These are phyloP conservation scores for Xylaria acuta DNA, from an alignment of 495 filamentous ascomycete species.

Conservation along the genomic window DNA sequence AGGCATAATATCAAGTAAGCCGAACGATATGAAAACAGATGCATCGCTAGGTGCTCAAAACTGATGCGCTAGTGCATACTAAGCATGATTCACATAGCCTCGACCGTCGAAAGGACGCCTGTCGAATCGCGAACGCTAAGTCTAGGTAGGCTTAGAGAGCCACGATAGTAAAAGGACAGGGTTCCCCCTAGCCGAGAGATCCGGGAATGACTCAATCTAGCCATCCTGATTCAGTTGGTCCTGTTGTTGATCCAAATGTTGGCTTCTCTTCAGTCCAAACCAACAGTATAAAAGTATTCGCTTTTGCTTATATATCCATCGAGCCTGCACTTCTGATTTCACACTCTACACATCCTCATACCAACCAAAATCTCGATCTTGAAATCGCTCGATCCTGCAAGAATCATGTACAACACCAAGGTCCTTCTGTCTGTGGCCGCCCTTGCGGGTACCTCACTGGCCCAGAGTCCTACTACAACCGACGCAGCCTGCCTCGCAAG, in stretches of 20 bases:
- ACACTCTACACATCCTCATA: too few species aligned
- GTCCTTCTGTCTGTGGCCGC: slow-evolving; percentile 7
- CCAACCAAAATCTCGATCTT: neutral
- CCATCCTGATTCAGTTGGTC: neutral
- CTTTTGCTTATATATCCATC: neutral
- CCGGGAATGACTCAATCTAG: neutral
- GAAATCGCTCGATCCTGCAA: neutral
- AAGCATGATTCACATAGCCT: neutral
- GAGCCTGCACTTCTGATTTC: neutral
- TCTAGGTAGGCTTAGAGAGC: neutral
- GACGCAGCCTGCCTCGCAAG: neutral
- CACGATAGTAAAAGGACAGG: neutral
- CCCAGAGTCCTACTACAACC: neutral
- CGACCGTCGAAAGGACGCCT: neutral
- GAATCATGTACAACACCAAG: slow-evolving; percentile 11
- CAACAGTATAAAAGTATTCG: neutral
- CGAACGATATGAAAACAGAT: neutral
- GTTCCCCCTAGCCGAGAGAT: neutral
- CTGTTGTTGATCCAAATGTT: neutral
- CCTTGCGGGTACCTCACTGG: neutral
- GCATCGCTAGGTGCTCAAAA: too few species aligned
- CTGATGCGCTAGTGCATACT: neutral
- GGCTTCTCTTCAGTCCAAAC: neutral
- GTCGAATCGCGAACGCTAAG: neutral
- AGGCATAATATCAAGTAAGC: neutral